Conservation (phyloP, 78 protist species). For the Dictyostelium firmibasis region DNA sequence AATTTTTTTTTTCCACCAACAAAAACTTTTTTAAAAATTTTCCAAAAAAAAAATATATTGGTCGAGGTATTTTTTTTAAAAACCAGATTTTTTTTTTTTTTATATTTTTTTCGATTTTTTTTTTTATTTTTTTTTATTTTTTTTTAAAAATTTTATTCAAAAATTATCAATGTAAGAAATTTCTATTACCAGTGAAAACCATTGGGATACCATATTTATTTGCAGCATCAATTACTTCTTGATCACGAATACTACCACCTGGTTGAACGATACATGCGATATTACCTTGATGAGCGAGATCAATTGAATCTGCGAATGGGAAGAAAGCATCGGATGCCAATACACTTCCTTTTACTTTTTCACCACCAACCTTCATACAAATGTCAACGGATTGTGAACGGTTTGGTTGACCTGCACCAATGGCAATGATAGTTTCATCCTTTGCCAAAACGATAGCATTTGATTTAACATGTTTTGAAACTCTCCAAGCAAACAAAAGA, state of each 20-base stretch:
- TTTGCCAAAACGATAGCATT: conserved; percentile 73
- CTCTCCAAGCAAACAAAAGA: conserved; percentile 68
- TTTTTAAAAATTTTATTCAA: too few species aligned
- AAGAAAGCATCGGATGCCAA: conserved; percentile 84
- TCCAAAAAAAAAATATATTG: too few species aligned
- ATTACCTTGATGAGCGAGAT: conserved; percentile 39
- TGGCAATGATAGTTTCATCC: conserved; percentile 62
- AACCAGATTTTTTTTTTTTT: too few species aligned
- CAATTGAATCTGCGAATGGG: conserved; percentile 83
- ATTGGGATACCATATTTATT: conserved; percentile 64
- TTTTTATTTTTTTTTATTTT: too few species aligned
- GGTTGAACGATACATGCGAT: conserved; percentile 73
- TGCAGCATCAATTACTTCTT: conserved; percentile 75
- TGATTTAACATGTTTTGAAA: conserved; percentile 75
- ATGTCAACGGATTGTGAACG: conserved; percentile 63
- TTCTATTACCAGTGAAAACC: conserved; percentile 77
- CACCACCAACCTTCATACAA: conserved; percentile 67
- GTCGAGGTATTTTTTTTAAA: too few species aligned
- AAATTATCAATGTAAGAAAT: conserved; percentile 63
- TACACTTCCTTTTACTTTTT: conserved; percentile 49
- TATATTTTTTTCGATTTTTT: too few species aligned
- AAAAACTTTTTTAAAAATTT: too few species aligned
- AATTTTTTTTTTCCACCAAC: too few species aligned
- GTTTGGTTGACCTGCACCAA: conserved; percentile 85
- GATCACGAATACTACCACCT: conserved; percentile 81